phyloP scores from a whole-genome alignment of 352 stramenopile species.

The Blastocystis sp. region DNA sequence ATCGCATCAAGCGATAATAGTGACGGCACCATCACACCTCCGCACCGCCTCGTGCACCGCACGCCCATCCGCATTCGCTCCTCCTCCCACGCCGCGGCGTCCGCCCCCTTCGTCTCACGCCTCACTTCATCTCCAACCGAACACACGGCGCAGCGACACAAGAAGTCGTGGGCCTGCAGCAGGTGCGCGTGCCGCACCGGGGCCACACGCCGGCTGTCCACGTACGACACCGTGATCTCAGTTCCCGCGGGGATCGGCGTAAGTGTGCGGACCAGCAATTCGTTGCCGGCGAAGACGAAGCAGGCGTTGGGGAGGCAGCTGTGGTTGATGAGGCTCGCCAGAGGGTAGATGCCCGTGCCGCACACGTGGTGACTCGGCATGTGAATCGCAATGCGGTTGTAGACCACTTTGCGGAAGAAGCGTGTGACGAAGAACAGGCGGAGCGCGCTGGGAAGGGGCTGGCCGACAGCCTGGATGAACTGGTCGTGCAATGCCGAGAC shows the following conservation, averaged over 20 bases:
- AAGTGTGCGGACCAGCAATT: background rate
- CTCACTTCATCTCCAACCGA: background rate
- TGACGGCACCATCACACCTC: background rate
- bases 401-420: slow-evolving; percentile 7
- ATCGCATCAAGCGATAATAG: background rate
- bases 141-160: background rate
- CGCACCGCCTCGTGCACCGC: background rate
- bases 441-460: too few relatives aligned
- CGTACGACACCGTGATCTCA: background rate
- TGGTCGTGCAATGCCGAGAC: background rate
- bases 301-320: slow-evolving; percentile 21
- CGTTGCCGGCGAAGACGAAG: background rate
- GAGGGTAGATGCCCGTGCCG: slow-evolving; percentile 36
- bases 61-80: background rate
- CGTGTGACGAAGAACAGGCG: background rate
- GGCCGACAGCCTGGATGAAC: background rate
- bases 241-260: background rate
- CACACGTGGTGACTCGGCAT: background rate
- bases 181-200: background rate
- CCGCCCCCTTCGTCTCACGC: background rate
- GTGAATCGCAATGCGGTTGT: slow-evolving; percentile 13
- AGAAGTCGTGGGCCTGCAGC: background rate
- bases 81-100: background rate
- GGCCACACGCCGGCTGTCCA: background rate
- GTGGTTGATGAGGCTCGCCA: background rate